A percentile compares a stretch with the other conserved stretches of the same genome.
Conservation (phyloP, 768 basidiomycete species). For the Crucibulum laeve region DNA sequence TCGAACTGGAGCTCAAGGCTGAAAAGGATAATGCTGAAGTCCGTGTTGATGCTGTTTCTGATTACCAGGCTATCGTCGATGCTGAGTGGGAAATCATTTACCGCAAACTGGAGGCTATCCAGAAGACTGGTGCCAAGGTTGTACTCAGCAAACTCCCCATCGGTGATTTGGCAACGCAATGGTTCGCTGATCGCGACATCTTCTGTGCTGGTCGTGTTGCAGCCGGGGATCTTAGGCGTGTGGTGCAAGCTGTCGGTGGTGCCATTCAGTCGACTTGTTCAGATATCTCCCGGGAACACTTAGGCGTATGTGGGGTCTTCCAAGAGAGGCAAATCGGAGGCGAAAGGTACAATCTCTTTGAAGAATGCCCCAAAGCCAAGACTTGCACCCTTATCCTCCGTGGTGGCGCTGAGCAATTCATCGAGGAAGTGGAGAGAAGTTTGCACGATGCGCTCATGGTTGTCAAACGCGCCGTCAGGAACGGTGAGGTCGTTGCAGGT, state of each 20-base stretch:
- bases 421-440: conserved; percentile 96
- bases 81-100: conserved; percentile 99
- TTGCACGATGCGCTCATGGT: conserved; percentile 99
- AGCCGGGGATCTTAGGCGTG: conserved; percentile 85
- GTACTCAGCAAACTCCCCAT: conserved; percentile 98
- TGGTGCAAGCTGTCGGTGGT: conserved; percentile 94
- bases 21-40: conserved; percentile 99
- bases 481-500: conserved; percentile 94
- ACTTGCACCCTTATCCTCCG: conserved; percentile 93
- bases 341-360: conserved; percentile 94
- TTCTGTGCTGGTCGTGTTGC: conserved; percentile 98
- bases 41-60: conserved; percentile 92
- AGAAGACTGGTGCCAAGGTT: conserved; percentile 94
- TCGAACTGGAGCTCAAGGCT: conserved; percentile 97
- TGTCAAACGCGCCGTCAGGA: conserved; percentile 95
- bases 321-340: conserved; percentile 96
- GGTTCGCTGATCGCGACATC: conserved; percentile 98
- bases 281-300: conserved; percentile 84
- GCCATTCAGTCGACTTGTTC: conserved; percentile 93
- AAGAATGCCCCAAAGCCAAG: conserved; percentile 89
- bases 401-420: conserved; percentile 98
- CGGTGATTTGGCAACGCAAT: conserved; percentile 97
- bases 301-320: conserved; percentile 90
- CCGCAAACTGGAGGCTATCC: conserved; percentile 92
- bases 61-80: conserved; percentile 99